Conservation (phyloP, 306 rosid genomes). For the Dicorynia guianensis region DNA sequence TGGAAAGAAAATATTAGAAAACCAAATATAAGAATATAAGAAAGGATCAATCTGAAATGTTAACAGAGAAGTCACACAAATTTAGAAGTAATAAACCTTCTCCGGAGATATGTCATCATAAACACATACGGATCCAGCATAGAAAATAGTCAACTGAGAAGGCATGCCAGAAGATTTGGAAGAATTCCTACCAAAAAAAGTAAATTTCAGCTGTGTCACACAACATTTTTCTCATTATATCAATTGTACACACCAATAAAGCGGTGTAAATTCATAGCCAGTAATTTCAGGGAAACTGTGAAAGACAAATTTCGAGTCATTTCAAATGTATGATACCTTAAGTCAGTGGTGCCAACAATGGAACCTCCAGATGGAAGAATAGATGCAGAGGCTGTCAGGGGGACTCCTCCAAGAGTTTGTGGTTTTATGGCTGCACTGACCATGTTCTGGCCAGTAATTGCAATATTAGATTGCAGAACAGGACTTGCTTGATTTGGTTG, state of each 20-base stretch:
- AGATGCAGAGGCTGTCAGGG: slow-evolving; percentile 53
- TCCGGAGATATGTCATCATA: slow-evolving; percentile 82
- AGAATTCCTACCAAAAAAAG: slow-evolving; percentile 52
- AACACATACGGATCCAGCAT: slow-evolving; percentile 82
- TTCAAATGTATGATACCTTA: slow-evolving; percentile 57
- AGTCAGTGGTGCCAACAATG: slow-evolving; percentile 77
- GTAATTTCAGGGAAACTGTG: not conserved
- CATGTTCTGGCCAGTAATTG: slow-evolving; percentile 43
- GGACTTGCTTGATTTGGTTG: slow-evolving; percentile 55
- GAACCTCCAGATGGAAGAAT: slow-evolving; percentile 57
- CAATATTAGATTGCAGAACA: slow-evolving; percentile 56
- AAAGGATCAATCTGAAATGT: not conserved
- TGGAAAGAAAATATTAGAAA: slow-evolving; percentile 7
- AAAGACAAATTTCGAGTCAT: not conserved
- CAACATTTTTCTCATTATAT: not conserved
- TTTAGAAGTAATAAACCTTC: slow-evolving; percentile 57
- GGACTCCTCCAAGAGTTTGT: slow-evolving; percentile 61
- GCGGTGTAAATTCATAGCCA: not conserved
- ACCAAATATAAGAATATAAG: not conserved
- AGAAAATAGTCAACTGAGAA: slow-evolving; percentile 86
- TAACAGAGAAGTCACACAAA: not conserved
- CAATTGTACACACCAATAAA: not conserved
- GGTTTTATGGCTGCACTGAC: slow-evolving; percentile 54
- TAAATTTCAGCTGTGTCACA: not conserved
- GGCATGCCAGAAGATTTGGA: slow-evolving; percentile 57